These are phyloP conservation scores for Picochlorum sp. DNA, from an alignment of 139 green algal genomes.

Conservation along the genomic window DNA sequence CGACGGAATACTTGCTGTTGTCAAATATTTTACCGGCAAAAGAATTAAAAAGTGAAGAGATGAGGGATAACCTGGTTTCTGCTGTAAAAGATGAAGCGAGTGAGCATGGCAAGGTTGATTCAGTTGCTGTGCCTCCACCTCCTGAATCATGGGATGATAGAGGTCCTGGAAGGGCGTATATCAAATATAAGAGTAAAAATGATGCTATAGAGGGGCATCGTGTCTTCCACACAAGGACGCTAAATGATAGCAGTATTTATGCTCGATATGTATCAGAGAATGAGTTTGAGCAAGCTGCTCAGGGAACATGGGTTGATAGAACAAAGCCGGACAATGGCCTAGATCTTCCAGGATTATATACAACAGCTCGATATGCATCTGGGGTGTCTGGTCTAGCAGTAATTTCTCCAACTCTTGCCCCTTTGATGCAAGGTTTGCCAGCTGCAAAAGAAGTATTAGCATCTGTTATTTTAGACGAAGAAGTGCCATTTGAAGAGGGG, in stretches of 20 bases:
- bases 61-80: constrained; percentile 40
- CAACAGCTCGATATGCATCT: constrained; percentile 17
- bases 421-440: constrained; percentile 31
- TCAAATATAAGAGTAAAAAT: constrained; percentile 40
- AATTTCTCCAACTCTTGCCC: constrained; percentile 31
- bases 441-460: constrained; percentile 25
- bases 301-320: constrained; percentile 51
- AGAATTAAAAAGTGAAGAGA: constrained; percentile 29
- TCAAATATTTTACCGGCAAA: constrained; percentile 44
- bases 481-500: constrained; percentile 45
- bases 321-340: constrained; percentile 22
- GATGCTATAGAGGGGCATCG: constrained; percentile 39
- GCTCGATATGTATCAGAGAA: constrained; percentile 39
- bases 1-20: constrained; percentile 2
- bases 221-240: constrained; percentile 52
- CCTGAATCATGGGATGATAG: constrained; percentile 24
- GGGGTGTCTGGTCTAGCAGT: constrained; percentile 35
- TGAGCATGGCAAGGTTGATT: constrained; percentile 50
- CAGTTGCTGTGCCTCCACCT: constrained; percentile 47
- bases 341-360: constrained; percentile 31
- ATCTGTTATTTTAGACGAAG: constrained; percentile 28
- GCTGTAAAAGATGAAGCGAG: constrained; percentile 58
- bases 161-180: constrained; percentile 50
- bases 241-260: constrained; percentile 66
- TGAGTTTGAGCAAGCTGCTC: constrained; percentile 49